A percentile compares a stretch with the other conserved stretches of the same genome.
phyloP scores from a whole-genome alignment of 345 rosid species.

The Cardamine resedifolia region DNA sequence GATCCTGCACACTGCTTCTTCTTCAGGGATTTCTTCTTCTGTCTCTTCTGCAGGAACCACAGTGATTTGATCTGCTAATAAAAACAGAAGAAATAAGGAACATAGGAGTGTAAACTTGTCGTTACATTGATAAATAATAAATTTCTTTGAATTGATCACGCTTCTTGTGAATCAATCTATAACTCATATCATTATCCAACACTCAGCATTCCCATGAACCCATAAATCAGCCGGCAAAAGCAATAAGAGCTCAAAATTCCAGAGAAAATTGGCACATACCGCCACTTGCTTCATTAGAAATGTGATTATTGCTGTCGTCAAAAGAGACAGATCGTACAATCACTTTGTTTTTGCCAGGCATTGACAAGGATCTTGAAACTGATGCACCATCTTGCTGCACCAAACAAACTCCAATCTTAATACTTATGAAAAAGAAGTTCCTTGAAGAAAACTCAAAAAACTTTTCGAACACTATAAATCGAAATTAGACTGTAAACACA shows the following conservation, averaged over 20 bases:
- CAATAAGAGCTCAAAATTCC: not conserved
- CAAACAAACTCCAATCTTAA: conserved; percentile 19
- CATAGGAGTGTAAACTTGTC: conserved; percentile 1
- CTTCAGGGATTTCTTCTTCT: conserved; percentile 96
- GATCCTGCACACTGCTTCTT: conserved; percentile 93
- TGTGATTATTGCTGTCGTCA: conserved; percentile 46
- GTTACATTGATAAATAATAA: not conserved
- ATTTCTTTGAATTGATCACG: not conserved
- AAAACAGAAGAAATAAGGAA: conserved; percentile 23
- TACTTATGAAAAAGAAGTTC: not conserved
- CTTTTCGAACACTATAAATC: not conserved
- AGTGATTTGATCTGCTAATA: conserved; percentile 59
- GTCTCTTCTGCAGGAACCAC: conserved; percentile 50
- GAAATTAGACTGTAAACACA: not conserved
- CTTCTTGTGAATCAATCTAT: conserved; percentile 14
- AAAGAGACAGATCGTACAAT: conserved; percentile 79
- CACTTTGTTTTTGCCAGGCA: conserved; percentile 69
- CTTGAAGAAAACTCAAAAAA: not conserved
- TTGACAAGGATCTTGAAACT: conserved; percentile 77
- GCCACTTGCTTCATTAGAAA: conserved; percentile 40
- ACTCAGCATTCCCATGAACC: not conserved
- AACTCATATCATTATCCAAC: conserved; percentile 1
- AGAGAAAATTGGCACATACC: conserved; percentile 41
- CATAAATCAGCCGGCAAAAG: not conserved
- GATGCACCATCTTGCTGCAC: conserved; percentile 64